Evolutionary conservation across 257 asterid species (phyloP).

Genomic region (Rehmannia glutinosa): DNA sequence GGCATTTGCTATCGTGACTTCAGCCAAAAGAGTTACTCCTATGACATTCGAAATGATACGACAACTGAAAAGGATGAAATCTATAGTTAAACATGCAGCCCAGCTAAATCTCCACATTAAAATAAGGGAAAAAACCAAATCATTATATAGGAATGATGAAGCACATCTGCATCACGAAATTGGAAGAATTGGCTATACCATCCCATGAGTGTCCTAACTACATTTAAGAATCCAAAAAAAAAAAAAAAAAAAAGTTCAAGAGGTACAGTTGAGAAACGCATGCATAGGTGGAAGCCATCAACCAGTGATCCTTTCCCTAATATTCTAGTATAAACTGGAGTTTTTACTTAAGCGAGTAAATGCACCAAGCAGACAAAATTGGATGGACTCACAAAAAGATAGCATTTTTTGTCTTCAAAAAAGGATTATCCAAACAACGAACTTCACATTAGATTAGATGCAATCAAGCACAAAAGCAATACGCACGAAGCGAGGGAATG

Average conservation of each 20-base stretch:
- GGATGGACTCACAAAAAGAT: background rate
- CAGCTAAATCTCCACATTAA: background rate
- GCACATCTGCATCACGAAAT: background rate
- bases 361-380: background rate
- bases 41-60: conserved; percentile 5
- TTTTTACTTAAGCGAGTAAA: background rate
- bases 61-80: conserved; percentile 9
- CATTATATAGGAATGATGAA: background rate
- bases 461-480: background rate
- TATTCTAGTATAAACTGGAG: background rate
- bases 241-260: background rate
- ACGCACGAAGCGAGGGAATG: background rate
- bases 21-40: conserved; percentile 11
- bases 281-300: background rate
- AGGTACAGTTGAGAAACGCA: background rate
- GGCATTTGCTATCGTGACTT: conserved; percentile 26
- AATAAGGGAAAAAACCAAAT: conserved; percentile 9
- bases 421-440: background rate
- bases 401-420: conserved; percentile 10
- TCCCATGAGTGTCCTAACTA: background rate
- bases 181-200: background rate
- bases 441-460: background rate
- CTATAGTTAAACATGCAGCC: background rate
- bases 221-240: background rate
- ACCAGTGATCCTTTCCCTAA: background rate